Evolutionary conservation across 1,139 yeast genomes (phyloP).

Genomic region (Insectozyma bohioensis): DNA sequence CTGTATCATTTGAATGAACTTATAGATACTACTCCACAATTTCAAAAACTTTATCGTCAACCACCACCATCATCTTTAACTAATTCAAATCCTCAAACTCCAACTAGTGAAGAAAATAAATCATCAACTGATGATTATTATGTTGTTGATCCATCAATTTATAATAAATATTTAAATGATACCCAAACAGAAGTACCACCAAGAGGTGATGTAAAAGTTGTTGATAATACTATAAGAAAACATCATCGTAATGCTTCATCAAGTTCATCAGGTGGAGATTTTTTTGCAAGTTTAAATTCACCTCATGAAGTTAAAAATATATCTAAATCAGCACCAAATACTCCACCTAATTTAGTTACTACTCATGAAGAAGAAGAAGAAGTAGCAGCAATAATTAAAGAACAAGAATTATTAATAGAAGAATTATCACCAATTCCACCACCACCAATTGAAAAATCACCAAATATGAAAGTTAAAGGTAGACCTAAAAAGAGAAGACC

Average conservation of each 20-base stretch:
- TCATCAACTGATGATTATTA: constrained; percentile 5
- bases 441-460: constrained; percentile 17
- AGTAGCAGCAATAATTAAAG: too few species aligned
- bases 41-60: neutral
- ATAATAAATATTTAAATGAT: constrained; percentile 27
- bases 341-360: too few species aligned
- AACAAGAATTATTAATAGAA: constrained; percentile 1
- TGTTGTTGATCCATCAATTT: constrained; percentile 14
- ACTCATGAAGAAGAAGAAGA: too few species aligned
- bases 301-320: too few species aligned
- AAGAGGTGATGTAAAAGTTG: constrained; percentile 32
- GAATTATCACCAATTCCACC: constrained; percentile 9
- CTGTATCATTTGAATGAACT: constrained; percentile 9
- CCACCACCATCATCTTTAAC: constrained; percentile 5
- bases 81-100: constrained; percentile 6
- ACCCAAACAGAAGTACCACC: constrained; percentile 36
- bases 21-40: neutral
- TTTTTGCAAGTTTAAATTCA: constrained; percentile 1
- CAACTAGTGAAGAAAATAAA: too few species aligned
- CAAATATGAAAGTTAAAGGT: constrained; percentile 14
- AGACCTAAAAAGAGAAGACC: constrained; percentile 9
- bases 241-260: constrained; percentile 18
- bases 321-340: neutral
- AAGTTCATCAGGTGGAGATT: constrained; percentile 9
- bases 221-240: constrained; percentile 22